Percentiles rank a stretch among this genome's conserved stretches.
Conservation (phyloP, 2,329 filamentous ascomycete species). For the Cercospora canescens region DNA sequence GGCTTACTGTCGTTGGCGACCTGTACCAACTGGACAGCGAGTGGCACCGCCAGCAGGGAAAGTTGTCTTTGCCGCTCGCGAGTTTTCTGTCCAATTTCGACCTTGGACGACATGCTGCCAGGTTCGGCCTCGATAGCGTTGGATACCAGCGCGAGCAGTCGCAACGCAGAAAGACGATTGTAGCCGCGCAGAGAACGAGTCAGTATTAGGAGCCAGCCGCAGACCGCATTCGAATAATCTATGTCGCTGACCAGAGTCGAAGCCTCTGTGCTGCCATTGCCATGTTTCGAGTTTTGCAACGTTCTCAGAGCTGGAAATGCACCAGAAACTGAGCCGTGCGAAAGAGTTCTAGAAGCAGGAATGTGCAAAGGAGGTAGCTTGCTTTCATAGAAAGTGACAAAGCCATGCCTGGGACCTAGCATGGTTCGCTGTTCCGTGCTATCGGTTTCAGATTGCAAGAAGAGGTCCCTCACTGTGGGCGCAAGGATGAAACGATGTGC, state of each 20-base stretch:
- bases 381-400: slow-evolving; percentile 24
- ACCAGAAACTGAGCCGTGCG: slow-evolving; percentile 38
- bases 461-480: slow-evolving; percentile 49
- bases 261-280: slow-evolving; percentile 13
- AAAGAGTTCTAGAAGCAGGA: slow-evolving; percentile 38
- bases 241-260: slow-evolving; percentile 32
- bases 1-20: slow-evolving; percentile 29
- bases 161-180: slow-evolving; percentile 44
- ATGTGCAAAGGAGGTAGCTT: slow-evolving; percentile 42
- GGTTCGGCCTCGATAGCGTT: slow-evolving; percentile 37
- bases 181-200: slow-evolving; percentile 43
- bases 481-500: slow-evolving; percentile 58
- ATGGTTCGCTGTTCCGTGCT: slow-evolving; percentile 27
- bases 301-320: slow-evolving; percentile 46
- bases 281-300: slow-evolving; percentile 26
- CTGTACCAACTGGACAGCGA: slow-evolving; percentile 52
- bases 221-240: slow-evolving; percentile 49
- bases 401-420: slow-evolving; percentile 29
- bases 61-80: slow-evolving; percentile 44
- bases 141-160: slow-evolving; percentile 40
- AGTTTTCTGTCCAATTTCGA: slow-evolving; percentile 35
- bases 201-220: slow-evolving; percentile 50
- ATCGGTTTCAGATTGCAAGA: slow-evolving; percentile 22
- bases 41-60: slow-evolving; percentile 47
- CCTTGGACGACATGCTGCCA: slow-evolving; percentile 36